A percentile compares a stretch with the other conserved stretches of the same genome.
Evolutionary conservation across 305 asterid genomes (phyloP).

Genomic region (Solanum hybrid): DNA sequence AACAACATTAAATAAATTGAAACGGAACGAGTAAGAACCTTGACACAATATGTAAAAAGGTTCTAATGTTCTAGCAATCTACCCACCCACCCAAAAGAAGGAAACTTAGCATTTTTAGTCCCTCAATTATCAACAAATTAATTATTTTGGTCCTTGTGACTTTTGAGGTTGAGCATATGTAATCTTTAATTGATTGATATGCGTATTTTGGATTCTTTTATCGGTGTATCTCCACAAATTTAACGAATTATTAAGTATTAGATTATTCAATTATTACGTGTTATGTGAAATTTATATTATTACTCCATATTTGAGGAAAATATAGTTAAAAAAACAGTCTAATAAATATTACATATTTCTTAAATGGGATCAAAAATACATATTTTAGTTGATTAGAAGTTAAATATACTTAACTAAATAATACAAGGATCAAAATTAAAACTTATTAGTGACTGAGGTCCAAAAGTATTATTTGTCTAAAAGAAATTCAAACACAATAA

Average conservation of each 20-base stretch:
- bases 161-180: background rate
- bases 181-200: background rate
- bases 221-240: background rate
- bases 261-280: background rate
- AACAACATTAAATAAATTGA: too few species aligned
- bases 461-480: background rate
- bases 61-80: background rate
- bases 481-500: background rate
- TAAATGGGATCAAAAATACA: background rate
- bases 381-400: background rate
- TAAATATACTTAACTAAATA: background rate
- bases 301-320: background rate
- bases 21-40: background rate
- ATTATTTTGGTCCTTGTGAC: background rate
- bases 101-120: background rate
- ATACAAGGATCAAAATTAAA: background rate
- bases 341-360: background rate
- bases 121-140: background rate
- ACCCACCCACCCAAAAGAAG: background rate
- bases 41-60: background rate
- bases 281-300: background rate
- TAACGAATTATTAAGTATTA: background rate
- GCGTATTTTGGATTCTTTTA: background rate
- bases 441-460: background rate
- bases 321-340: background rate